These are phyloP conservation scores for Santalum album DNA, from an alignment of 164 flowering plant species.

Conservation along the genomic window DNA sequence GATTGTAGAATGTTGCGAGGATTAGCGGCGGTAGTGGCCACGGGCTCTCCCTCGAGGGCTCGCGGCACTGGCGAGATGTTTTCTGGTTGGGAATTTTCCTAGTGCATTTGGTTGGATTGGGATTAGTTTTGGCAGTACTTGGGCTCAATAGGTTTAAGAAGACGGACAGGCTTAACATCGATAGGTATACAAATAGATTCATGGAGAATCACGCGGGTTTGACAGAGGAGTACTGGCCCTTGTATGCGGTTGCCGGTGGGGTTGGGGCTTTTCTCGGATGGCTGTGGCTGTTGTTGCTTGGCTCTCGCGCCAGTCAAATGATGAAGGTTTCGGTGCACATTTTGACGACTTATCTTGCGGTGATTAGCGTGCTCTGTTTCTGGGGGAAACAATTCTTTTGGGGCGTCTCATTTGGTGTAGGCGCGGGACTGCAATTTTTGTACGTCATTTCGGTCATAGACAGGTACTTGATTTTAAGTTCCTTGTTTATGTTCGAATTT, in stretches of 20 bases:
- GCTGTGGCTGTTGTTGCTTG: constrained; percentile 77
- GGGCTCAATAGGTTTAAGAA: constrained; percentile 80
- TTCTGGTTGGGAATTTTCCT: constrained; percentile 75
- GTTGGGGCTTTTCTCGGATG: constrained; percentile 71
- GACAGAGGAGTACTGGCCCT: constrained; percentile 86
- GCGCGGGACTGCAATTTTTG: constrained; percentile 76
- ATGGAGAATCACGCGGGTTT: constrained; percentile 41
- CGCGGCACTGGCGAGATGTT: constrained; percentile 84
- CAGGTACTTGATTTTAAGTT: constrained; percentile 43
- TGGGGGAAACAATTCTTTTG: constrained; percentile 80
- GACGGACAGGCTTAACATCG: constrained; percentile 69
- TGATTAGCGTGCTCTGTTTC: constrained; percentile 82
- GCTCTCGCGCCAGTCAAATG: constrained; percentile 69
- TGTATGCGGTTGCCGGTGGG: constrained; percentile 75
- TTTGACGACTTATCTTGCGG: constrained; percentile 86
- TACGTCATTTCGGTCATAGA: constrained; percentile 88
- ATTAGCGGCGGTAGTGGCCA: constrained; percentile 29
- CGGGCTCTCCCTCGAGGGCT: constrained; percentile 23
- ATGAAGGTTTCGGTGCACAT: constrained; percentile 89
- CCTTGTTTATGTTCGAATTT: not conserved
- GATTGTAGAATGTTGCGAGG: constrained; percentile 36
- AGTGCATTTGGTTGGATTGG: constrained; percentile 58
- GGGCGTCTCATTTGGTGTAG: constrained; percentile 81
- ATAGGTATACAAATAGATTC: constrained; percentile 37
- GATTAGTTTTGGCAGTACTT: constrained; percentile 49